Conservation (phyloP, 148 eudicot species). For the Diospyros lotus region DNA sequence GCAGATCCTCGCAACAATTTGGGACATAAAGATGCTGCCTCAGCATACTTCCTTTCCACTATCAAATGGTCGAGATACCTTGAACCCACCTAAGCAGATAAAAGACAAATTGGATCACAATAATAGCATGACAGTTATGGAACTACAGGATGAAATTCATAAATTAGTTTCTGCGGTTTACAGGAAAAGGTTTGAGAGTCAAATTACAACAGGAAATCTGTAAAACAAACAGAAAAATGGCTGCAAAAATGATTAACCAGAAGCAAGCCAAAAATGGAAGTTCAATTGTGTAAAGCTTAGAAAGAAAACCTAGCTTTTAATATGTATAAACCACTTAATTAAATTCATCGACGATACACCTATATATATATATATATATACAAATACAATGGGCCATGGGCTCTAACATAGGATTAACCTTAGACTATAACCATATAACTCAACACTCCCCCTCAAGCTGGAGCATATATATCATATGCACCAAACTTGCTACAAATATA, state of each 20-base stretch:
- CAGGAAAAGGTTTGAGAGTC: not conserved
- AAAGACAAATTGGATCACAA: not conserved
- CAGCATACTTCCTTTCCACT: slow-evolving; percentile 84
- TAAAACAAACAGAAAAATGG: not conserved
- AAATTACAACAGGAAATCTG: not conserved
- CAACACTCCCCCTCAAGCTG: too few species aligned
- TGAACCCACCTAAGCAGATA: slow-evolving; percentile 64
- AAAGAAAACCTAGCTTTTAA: too few species aligned
- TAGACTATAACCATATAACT: too few species aligned
- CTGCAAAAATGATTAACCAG: not conserved
- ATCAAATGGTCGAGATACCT: slow-evolving; percentile 90
- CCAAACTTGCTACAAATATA: too few species aligned
- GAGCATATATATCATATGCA: too few species aligned
- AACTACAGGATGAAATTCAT: too few species aligned
- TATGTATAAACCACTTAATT: too few species aligned
- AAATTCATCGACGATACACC: too few species aligned
- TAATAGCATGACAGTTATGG: not conserved
- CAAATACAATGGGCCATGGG: too few species aligned
- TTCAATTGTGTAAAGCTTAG: too few species aligned
- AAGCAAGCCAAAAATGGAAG: not conserved
- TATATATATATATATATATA: too few species aligned
- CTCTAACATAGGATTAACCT: too few species aligned
- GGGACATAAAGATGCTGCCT: slow-evolving; percentile 96
- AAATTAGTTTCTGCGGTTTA: not conserved
- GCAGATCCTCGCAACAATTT: slow-evolving; percentile 86